Evolutionary conservation across 2,329 filamentous ascomycete species (phyloP).

Genomic region (Xylogone sp.): DNA sequence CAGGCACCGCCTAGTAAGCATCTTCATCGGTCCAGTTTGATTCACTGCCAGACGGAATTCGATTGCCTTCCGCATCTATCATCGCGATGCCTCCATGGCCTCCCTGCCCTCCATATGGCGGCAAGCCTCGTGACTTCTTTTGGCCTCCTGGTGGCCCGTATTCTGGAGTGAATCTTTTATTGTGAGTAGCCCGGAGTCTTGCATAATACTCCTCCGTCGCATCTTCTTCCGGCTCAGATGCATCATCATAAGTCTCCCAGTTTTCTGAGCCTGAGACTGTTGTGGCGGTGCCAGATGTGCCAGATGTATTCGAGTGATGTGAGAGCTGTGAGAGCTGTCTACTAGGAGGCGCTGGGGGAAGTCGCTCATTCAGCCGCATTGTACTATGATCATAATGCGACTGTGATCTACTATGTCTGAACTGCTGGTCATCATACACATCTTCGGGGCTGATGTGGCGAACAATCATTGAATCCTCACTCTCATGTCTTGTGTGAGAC

Average conservation of each 20-base stretch:
- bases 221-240: conserved; percentile 72
- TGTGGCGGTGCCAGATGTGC: conserved; percentile 52
- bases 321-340: conserved; percentile 73
- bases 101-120: conserved; percentile 41
- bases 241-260: conserved; percentile 95
- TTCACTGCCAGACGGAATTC: conserved; percentile 60
- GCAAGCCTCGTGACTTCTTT: conserved; percentile 53
- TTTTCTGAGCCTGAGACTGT: conserved; percentile 83
- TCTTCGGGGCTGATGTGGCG: conserved; percentile 72
- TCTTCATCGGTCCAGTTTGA: conserved; percentile 57
- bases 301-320: conserved; percentile 63
- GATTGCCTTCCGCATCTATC: conserved; percentile 56
- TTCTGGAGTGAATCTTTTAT: conserved; percentile 59
- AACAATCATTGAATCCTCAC: conserved; percentile 48
- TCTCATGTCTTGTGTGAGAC: conserved; percentile 46
- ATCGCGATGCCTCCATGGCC: conserved; percentile 45
- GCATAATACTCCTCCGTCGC: conserved; percentile 84
- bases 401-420: conserved; percentile 24
- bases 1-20: conserved; percentile 37
- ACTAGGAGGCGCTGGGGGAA: conserved; percentile 30
- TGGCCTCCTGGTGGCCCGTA: conserved; percentile 31
- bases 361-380: conserved; percentile 35
- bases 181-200: conserved; percentile 65
- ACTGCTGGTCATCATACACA: conserved; percentile 70
- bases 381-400: conserved; percentile 29